phyloP scores from a whole-genome alignment of 2,329 filamentous ascomycete species.

The Elsinoe australis region DNA sequence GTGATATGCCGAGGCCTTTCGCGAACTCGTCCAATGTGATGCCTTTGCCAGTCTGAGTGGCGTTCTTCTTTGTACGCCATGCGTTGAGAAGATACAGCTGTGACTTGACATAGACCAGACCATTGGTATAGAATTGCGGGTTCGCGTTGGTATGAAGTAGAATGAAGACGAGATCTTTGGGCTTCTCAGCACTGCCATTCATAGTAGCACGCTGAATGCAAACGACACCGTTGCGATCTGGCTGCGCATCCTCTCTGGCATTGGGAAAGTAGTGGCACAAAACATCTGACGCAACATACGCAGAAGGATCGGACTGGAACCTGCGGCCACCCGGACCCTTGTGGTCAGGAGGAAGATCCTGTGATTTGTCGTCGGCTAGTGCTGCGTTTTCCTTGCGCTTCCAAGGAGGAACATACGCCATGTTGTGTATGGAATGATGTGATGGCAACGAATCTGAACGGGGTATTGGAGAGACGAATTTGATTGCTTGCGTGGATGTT shows the following conservation, averaged over 20 bases:
- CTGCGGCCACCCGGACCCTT: neutral
- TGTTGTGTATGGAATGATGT: too few relatives aligned
- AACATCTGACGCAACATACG: neutral
- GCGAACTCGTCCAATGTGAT: neutral
- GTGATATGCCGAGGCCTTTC: neutral
- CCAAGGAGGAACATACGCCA: constrained; percentile 5
- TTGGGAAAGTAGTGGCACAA: constrained; percentile 8
- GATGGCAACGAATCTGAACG: too few relatives aligned
- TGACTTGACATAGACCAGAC: constrained; percentile 8
- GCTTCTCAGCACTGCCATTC: constrained; percentile 10
- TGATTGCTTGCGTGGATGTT: too few relatives aligned
- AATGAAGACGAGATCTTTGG: constrained; percentile 5
- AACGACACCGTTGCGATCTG: neutral
- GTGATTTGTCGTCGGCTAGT: neutral
- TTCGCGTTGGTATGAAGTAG: constrained; percentile 6
- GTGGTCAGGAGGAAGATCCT: neutral
- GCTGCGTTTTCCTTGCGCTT: neutral
- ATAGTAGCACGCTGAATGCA: constrained; percentile 11
- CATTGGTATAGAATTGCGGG: constrained; percentile 7
- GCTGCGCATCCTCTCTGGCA: constrained; percentile 1
- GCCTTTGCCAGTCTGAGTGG: neutral
- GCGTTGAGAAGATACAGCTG: neutral
- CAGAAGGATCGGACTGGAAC: neutral
- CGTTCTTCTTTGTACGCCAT: neutral
- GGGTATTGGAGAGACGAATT: too few relatives aligned